Conservation (phyloP, 345 rosid genomes). For the Alliaria petiolata region DNA sequence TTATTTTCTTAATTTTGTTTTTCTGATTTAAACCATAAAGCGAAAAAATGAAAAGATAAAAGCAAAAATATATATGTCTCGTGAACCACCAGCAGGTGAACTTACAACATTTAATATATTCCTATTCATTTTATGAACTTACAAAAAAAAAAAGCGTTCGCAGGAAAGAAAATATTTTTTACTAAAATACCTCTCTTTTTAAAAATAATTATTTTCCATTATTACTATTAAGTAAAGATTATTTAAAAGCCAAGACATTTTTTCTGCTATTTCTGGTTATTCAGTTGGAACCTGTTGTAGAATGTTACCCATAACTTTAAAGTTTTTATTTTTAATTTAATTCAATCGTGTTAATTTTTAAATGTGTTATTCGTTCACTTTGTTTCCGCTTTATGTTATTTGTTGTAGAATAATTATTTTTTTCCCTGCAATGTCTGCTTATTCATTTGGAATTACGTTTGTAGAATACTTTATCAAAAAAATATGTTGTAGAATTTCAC, state of each 20-base stretch:
- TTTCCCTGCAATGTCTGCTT: background rate
- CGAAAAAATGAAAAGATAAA: background rate
- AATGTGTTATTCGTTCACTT: no score
- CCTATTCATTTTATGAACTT: background rate
- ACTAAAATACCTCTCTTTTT: no score
- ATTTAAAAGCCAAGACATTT: background rate
- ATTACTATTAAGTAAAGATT: background rate
- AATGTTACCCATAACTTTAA: background rate
- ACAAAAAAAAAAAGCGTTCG: background rate
- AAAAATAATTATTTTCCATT: no score
- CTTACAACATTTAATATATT: constrained; percentile 8
- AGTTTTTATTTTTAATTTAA: background rate
- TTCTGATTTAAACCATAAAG: background rate
- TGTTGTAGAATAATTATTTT: background rate
- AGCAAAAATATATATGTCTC: constrained; percentile 19
- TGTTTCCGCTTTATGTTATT: background rate
- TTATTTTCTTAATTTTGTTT: no score
- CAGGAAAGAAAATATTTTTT: no score
- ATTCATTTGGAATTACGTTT: background rate
- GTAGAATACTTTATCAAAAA: background rate
- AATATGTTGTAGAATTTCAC: background rate
- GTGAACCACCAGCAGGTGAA: constrained; percentile 32
- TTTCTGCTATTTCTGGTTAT: background rate
- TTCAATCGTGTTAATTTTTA: no score
- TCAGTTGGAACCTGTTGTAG: background rate